Percentiles rank a stretch among this genome's conserved stretches.
Evolutionary conservation across 73 alveolate species (phyloP).

Genomic region (Paramecium primaurelia): DNA sequence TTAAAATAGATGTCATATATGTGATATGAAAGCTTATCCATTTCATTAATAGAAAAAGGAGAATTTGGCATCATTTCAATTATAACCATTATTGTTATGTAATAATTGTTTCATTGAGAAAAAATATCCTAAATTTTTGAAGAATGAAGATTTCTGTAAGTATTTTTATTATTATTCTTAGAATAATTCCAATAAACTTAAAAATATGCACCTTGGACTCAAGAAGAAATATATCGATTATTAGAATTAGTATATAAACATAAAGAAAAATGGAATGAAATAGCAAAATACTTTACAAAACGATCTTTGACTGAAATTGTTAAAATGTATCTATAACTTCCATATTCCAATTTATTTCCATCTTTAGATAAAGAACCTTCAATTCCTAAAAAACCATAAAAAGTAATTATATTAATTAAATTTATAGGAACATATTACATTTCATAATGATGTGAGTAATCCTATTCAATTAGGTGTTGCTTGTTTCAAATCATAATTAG

Average conservation of each 20-base stretch:
- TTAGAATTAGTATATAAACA: constrained; percentile 7
- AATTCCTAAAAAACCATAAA: background rate
- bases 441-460: constrained; percentile 33
- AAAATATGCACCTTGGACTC: constrained; percentile 33
- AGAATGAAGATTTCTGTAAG: background rate
- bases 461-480: constrained; percentile 47
- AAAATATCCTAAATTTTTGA: background rate
- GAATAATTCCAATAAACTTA: background rate
- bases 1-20: constrained; percentile 18
- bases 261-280: constrained; percentile 34
- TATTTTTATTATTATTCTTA: background rate
- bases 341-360: background rate
- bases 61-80: background rate
- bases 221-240: background rate
- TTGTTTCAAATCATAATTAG: constrained; percentile 6
- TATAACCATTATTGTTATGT: background rate
- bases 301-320: constrained; percentile 17
- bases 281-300: constrained; percentile 1
- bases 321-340: background rate
- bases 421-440: background rate
- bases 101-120: background rate
- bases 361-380: background rate
- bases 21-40: background rate
- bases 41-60: background rate
- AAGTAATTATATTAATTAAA: background rate